These are phyloP conservation scores for Chimonanthus praecox DNA, from an alignment of 164 flowering plant species.

Conservation along the genomic window DNA sequence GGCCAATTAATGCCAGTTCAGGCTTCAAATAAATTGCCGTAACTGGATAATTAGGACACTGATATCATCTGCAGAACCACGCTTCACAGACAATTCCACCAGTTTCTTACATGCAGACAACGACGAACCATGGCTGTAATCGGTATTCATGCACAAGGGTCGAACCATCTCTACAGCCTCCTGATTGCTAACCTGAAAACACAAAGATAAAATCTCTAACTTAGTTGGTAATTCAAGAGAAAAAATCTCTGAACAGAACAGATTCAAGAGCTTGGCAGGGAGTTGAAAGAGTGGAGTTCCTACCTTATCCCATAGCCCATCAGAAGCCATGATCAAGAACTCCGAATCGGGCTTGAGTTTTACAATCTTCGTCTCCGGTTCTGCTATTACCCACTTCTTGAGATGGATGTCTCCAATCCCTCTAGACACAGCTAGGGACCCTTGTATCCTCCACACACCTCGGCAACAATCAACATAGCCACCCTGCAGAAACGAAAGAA, in stretches of 20 bases:
- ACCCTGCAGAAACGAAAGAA: constrained; percentile 39
- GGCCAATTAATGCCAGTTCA: no score
- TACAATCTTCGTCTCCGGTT: constrained; percentile 60
- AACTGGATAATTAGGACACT: constrained; percentile 65
- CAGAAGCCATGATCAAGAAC: constrained; percentile 82
- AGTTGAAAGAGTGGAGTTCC: neutral
- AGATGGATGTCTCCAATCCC: constrained; percentile 72
- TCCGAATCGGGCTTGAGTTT: constrained; percentile 46
- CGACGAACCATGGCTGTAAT: constrained; percentile 24
- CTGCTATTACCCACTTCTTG: constrained; percentile 71
- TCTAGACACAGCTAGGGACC: constrained; percentile 83
- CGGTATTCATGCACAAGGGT: constrained; percentile 30
- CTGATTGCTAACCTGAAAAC: constrained; percentile 66
- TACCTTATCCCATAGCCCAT: constrained; percentile 95
- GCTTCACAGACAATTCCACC: constrained; percentile 39
- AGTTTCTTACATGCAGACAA: constrained; percentile 66
- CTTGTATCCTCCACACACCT: constrained; percentile 86
- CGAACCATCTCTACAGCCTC: constrained; percentile 74
- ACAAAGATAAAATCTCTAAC: neutral
- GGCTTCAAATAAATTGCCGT: constrained; percentile 23
- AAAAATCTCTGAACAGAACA: neutral
- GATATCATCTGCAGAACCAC: constrained; percentile 75
- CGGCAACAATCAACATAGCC: constrained; percentile 69
- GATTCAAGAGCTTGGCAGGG: neutral
- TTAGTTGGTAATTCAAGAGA: neutral